Base-by-base conservation (phyloP, 148 eudicot genomes). In the Drosera capensis region DNA sequence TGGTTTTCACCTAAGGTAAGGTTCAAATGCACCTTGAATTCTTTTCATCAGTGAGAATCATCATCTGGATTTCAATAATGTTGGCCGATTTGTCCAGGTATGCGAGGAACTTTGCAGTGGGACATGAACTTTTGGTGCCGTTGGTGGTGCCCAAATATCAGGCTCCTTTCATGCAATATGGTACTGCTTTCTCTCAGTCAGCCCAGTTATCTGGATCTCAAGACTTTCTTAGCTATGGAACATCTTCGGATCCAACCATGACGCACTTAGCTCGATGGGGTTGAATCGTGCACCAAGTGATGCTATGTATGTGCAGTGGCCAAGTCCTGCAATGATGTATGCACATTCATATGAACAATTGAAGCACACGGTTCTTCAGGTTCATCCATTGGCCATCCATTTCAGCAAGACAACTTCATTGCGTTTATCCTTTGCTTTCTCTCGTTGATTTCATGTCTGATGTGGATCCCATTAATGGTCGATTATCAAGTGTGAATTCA, bases 261-360 rank as follows among this genome's bases (percentile, higher is more conserved):
- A 67, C 48, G 61, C 95, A 68, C 20, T 80, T 68, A 49, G 61
- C 55, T 55, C 77, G 18, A 45, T 66, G 48, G 86, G 94, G 35
- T 52, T 62, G 37, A 78, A 80, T 73, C 94, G 77, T 21, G 57
- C 75, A 60, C 63, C 92, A 5, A 66, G 65, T 40, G 84, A 75
- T 59, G 73, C 74, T 16, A 51, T 75, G 50, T 90, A 83, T 57
- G 57, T 78, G 87, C 93, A 80, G 51, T 84, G 86, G 92, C 97
- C 94, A 8, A 62, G 78, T 46, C 88, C 87, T 45, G 55, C 97
- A 22, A 78, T 90, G 93, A 75, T 90, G 78, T 84, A 90, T 71
- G 75, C 97, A 18, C 84, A 75, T 17, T 71, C 94, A 16, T 73
- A 90, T 65, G 95, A 84, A 36, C 97, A 78, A 45, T 68, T 78